phyloP scores from a whole-genome alignment of 257 asterid genomes.

The Ilex aquifolium region DNA sequence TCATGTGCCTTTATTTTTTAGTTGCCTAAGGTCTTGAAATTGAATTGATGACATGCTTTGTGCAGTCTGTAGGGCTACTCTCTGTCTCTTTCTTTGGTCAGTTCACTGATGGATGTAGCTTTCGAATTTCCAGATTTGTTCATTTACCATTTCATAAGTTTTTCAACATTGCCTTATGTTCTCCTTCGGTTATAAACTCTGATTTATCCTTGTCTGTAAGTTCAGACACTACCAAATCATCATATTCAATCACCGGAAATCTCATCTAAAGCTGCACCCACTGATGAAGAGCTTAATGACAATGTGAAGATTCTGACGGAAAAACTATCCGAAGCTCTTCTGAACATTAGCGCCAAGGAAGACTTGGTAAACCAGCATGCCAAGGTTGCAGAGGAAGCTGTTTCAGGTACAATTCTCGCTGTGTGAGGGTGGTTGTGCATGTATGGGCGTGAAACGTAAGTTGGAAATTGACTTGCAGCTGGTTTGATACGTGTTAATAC shows the following conservation, averaged over 20 bases:
- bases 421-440: no score
- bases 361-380: constrained; percentile 86
- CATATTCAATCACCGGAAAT: constrained; percentile 74
- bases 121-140: not conserved
- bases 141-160: not conserved
- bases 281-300: constrained; percentile 38
- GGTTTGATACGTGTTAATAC: no score
- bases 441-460: no score
- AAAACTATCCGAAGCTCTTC: constrained; percentile 74
- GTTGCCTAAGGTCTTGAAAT: no score
- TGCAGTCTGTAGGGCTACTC: not conserved
- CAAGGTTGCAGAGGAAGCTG: constrained; percentile 98
- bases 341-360: constrained; percentile 61
- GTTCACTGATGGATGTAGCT: not conserved
- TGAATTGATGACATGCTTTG: not conserved
- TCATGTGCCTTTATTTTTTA: no score
- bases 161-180: not conserved
- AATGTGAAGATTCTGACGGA: constrained; percentile 45
- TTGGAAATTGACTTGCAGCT: no score
- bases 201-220: constrained; percentile 14
- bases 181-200: constrained; percentile 7
- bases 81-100: not conserved
- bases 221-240: constrained; percentile 45
- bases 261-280: constrained; percentile 57
- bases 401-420: constrained; percentile 46